Evolutionary conservation across 306 rosid genomes (phyloP), one percentile per base, ranked within the genome.

Genomic region (Cicer judaicum): DNA sequence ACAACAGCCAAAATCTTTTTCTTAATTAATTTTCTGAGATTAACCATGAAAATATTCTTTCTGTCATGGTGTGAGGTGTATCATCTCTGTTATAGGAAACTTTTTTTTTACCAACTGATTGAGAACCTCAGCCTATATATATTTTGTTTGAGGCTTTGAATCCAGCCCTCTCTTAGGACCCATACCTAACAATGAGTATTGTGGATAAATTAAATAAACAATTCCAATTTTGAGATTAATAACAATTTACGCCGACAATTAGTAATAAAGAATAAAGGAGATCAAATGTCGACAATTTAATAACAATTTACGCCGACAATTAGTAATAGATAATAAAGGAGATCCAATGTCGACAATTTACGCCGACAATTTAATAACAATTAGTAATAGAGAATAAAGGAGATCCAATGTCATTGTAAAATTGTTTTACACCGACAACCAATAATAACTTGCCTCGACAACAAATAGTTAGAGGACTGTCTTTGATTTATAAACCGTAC

Each of bases 121-220:
- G 55, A 29, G 42, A 39, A 10, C 29, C 53, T 44, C 55, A 10
- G 18, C 21, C 7, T 12, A 55, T 12, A 53, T 12, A 53, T 18
- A 19, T 69, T 77, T 18, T 49, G 13, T 39, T 21, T 21, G 13
- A 14, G 40, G 21, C 13, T 49, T 50, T n/a, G 64, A 21, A 48
- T 61, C 53, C 54, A 24, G 39, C 38, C 48, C 19, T 66, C 18
- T 43, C 36, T 14, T 18, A 14, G 72, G 66, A 62, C 11, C 21
- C 34, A 8, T 9, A 43, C 19, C 60, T 64, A 36, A 64, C 46
- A 11, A 53, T 54, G 62, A 64, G 36, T 38, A 44, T 42, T 43
- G 78, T 55, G 60, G 53, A 64, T 72, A 19, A 29, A 38, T 43
- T 72, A 78, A 78, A 42, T 41, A 7, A 73, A 56, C 34, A 3